Percentiles rank a stretch among this genome's conserved stretches.
These are phyloP conservation scores for Blepharisma japonicum DNA, from an alignment of 73 alveolate genomes.

Conservation along the genomic window DNA sequence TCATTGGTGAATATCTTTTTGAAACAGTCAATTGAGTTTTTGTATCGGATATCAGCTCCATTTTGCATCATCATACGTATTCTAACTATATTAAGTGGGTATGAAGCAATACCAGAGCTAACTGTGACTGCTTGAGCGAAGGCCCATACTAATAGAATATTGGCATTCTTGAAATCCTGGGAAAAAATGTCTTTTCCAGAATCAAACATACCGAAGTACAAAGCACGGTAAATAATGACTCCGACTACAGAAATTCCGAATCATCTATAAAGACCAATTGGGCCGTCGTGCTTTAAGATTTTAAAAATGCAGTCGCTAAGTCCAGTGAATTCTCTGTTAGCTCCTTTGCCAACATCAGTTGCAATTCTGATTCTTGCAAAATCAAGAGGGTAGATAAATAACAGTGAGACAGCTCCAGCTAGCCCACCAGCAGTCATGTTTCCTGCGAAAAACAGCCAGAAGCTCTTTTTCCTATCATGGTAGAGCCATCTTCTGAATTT, in stretches of 20 bases:
- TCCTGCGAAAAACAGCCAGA: slow-evolving; percentile 73
- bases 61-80: slow-evolving; percentile 91
- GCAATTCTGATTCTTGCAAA: slow-evolving; percentile 92
- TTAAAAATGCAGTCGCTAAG: slow-evolving; percentile 78
- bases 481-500: slow-evolving; percentile 72
- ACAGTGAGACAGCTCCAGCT: slow-evolving; percentile 87
- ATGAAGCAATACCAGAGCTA: slow-evolving; percentile 72
- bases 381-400: slow-evolving; percentile 89
- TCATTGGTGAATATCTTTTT: slow-evolving; percentile 62
- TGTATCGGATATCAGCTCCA: slow-evolving; percentile 69
- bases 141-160: slow-evolving; percentile 55
- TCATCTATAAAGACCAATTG: slow-evolving; percentile 85
- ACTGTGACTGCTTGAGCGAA: slow-evolving; percentile 81
- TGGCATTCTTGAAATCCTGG: slow-evolving; percentile 28
- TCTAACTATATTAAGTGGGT: slow-evolving; percentile 89
- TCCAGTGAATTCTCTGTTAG: slow-evolving; percentile 80
- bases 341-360: slow-evolving; percentile 77
- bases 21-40: slow-evolving; percentile 67
- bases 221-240: slow-evolving; percentile 83
- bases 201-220: slow-evolving; percentile 90
- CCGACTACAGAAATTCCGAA: slow-evolving; percentile 90
- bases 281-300: slow-evolving; percentile 75
- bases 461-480: slow-evolving; percentile 64
- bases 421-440: slow-evolving; percentile 89
- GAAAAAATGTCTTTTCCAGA: slow-evolving; percentile 76